Evolutionary conservation across 768 basidiomycete genomes (phyloP).

Genomic region (Thelephora ganbajun): DNA sequence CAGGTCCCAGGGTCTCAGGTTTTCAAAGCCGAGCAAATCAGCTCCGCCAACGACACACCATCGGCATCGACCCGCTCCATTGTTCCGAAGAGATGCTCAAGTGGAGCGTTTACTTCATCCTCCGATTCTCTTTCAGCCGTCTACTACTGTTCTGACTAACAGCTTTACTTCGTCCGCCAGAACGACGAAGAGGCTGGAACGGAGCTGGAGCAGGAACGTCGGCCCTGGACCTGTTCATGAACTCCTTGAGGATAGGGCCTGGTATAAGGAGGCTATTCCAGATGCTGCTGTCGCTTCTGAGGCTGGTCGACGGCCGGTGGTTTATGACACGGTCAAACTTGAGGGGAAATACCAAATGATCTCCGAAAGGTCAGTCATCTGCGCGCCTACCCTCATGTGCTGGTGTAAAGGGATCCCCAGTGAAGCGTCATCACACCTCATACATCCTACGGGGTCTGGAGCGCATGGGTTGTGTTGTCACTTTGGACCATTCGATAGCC

Average conservation of each 20-base stretch:
- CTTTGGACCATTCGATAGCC: conserved; percentile 49
- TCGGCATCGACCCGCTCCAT: conserved; percentile 54
- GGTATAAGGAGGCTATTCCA: conserved; percentile 50
- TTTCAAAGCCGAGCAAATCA: conserved; percentile 33
- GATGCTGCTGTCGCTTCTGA: conserved; percentile 24
- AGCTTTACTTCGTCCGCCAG: conserved; percentile 35
- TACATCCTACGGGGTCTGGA: conserved; percentile 30
- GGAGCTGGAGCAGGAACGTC: conserved; percentile 61
- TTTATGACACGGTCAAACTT: conserved; percentile 28
- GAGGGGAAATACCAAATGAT: conserved; percentile 7
- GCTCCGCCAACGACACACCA: conserved; percentile 50
- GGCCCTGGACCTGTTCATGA: conserved; percentile 74
- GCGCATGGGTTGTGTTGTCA: conserved; percentile 42
- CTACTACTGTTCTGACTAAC: conserved; percentile 33
- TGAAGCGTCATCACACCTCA: conserved; percentile 39
- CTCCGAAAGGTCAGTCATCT: conserved; percentile 14
- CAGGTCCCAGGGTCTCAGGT: background rate
- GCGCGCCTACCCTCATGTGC: conserved; percentile 25
- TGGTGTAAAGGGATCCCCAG: conserved; percentile 19
- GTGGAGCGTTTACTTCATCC: conserved; percentile 42
- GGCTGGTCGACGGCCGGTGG: conserved; percentile 40
- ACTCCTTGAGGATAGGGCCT: conserved; percentile 60
- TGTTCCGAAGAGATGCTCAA: conserved; percentile 33
- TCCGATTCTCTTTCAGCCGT: conserved; percentile 36
- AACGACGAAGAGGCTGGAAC: conserved; percentile 45